Evolutionary conservation across 169 alveolate species (phyloP), one percentile per base, ranked within the genome.

Genomic region (Plasmodium fragile): DNA sequence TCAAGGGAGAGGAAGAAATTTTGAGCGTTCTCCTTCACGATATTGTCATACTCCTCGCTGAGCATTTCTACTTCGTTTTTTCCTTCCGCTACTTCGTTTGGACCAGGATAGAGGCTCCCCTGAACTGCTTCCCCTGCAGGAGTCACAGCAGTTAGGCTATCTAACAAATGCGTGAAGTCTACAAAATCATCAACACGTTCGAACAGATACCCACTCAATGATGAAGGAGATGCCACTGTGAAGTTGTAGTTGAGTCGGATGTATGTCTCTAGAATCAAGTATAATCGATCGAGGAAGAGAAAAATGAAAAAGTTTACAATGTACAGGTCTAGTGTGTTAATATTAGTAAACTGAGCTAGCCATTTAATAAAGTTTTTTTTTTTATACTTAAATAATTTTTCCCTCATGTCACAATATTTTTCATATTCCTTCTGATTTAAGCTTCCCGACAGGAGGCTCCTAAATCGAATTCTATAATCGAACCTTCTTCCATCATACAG

Each of bases 351-450:
- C 49, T 87, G 79, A 59, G 90, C 16, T 53, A 87, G 30, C 93
- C 93, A 87, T 59, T 69, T 87, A 22, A 87, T 78, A 77, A 87
- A 87, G 70, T 87, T 87, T 39, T 87, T 87, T 87, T 79, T 87
- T 75, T 87, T 87, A 55, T 87, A 87, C 49, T 87, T 87, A 87
- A 87, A 87, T 87, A 87, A 53, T 43, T 87, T 87, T 70, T 87
- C 93, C 81, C 93, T 77, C 81, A 30, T 59, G 25, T 87, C 93
- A 87, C 93, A 87, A 43, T 77, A 87, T 65, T 78, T 87, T 78
- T 78, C 81, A 78, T 87, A 87, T n/a, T 87, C 93, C 0, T 16
- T n/a, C n/a, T 65, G 25, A 65, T 41, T 87, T 78, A 87, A 78
- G n/a, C 75, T 78, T 78, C 49, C 32, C 18, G 90, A 87, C n/a